phyloP scores from a whole-genome alignment of 306 rosid species.

The Astragalus glycyphyllos region DNA sequence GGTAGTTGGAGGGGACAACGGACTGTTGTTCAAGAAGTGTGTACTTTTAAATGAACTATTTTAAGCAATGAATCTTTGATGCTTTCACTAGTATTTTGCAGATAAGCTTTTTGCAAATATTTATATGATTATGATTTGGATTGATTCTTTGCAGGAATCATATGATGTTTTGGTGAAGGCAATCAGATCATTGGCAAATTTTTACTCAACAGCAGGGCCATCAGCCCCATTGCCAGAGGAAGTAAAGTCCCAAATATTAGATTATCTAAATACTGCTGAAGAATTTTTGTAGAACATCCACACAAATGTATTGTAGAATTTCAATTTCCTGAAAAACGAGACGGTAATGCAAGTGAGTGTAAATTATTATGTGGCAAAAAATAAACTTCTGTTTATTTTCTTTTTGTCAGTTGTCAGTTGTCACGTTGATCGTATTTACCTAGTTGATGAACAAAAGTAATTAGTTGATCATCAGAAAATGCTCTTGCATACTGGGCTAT shows the following conservation, averaged over 20 bases:
- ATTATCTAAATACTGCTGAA: slow-evolving; percentile 71
- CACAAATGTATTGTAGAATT: neutral
- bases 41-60: slow-evolving; percentile 36
- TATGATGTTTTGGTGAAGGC: slow-evolving; percentile 77
- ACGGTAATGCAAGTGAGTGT: neutral
- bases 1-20: slow-evolving; percentile 84
- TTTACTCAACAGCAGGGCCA: slow-evolving; percentile 91
- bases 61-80: slow-evolving; percentile 16
- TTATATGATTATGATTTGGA: slow-evolving; percentile 40
- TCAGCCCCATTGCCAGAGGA: slow-evolving; percentile 73
- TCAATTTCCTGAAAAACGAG: neutral
- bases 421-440: too few species aligned
- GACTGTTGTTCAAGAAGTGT: slow-evolving; percentile 68
- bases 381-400: too few species aligned
- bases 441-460: too few species aligned
- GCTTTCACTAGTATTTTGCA: slow-evolving; percentile 14
- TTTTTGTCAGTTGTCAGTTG: too few species aligned
- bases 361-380: too few species aligned
- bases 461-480: too few species aligned
- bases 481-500: too few species aligned
- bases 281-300: slow-evolving; percentile 55
- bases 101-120: neutral
- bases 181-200: slow-evolving; percentile 79
- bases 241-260: slow-evolving; percentile 76
- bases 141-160: slow-evolving; percentile 70